Evolutionary conservation across 805 yeast species (phyloP), one percentile per base, ranked within the genome.

Genomic region (Wickerhamiella qilinensis): DNA sequence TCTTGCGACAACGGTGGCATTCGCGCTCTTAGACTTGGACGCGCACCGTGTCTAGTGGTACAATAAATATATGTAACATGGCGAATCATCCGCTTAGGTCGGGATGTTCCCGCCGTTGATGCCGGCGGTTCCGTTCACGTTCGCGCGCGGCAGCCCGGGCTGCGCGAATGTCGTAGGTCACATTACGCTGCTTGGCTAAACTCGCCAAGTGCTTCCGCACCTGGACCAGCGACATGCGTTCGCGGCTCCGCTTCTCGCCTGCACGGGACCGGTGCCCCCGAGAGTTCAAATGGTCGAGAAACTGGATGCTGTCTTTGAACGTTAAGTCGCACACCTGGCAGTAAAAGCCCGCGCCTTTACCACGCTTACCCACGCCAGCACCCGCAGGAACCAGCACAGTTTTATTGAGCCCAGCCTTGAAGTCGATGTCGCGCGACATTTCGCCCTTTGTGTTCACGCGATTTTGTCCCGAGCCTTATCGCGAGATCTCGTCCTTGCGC

Each of bases 281-380:
- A 28, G 84, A 73, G 51, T 82, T 84, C 51, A 83, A 62, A 59
- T 91, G 97, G 52, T 86, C 93, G 3, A 83, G 66, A 53, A 75
- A 74, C 44, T 84, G 79, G 47, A 84, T 59, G 40, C 80, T 78
- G 54, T 91, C 96, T 51, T 84, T 75, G 59, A 73, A 88, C 2
- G 88, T 77, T 41, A 82, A 56, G 45, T 77, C 72, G 57, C 98
- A 91, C 1, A 71, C 56, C 9, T 77, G 80, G 58, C 98, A 91
- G 48, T 70, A 70, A 57, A 88, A 88, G 18, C 96, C 95, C 43
- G 82, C 81, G 20, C 80, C 72, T 39, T 67, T 67, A 38, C 84
- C 73, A 43, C 61, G 33, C 47, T 57, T 38, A 52, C 62, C 59
- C 5, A 64, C 46, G 1, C 55, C 48, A 6, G 58, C 52, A 6